A percentile compares a stretch with the other conserved stretches of the same genome.
phyloP scores from a whole-genome alignment of 2,329 filamentous ascomycete species.

The Tolypocladium pustulatum region DNA sequence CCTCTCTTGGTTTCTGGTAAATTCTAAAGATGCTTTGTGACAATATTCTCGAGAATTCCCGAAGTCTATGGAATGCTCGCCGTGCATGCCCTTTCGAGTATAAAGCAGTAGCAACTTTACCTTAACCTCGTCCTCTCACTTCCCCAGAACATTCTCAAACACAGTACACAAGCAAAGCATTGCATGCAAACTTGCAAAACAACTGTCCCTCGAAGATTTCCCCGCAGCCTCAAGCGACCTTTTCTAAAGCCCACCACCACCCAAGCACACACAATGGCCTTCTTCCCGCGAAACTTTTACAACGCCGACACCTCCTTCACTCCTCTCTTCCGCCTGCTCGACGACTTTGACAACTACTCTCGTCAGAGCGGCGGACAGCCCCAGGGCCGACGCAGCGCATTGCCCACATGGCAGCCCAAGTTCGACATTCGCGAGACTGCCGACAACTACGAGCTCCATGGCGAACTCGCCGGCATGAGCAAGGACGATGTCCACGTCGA shows the following conservation, averaged over 20 bases:
- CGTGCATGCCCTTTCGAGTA: constrained; percentile 8
- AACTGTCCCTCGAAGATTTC: constrained; percentile 12
- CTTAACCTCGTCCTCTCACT: not conserved
- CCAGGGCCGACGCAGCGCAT: constrained; percentile 13
- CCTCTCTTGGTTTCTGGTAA: not conserved
- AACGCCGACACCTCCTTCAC: constrained; percentile 40
- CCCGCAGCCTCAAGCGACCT: constrained; percentile 15
- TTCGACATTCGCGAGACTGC: constrained; percentile 69
- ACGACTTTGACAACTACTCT: constrained; percentile 51
- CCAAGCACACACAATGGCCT: constrained; percentile 40
- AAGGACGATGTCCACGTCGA: constrained; percentile 69
- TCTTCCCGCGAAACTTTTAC: constrained; percentile 46
- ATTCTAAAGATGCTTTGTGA: constrained; percentile 14
- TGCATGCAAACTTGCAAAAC: constrained; percentile 13
- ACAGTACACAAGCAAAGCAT: constrained; percentile 5
- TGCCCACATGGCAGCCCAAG: constrained; percentile 58
- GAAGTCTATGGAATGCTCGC: constrained; percentile 8
- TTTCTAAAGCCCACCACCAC: constrained; percentile 11
- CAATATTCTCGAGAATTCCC: constrained; percentile 8
- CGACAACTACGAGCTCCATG: constrained; percentile 63
- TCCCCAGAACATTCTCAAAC: constrained; percentile 15
- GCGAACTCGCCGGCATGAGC: constrained; percentile 66
- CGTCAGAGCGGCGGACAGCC: constrained; percentile 21
- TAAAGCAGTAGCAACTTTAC: constrained; percentile 16
- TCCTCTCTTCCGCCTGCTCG: constrained; percentile 53